Evolutionary conservation across 192 early-diverging fungal genomes (phyloP).

Genomic region (Podila minutissima): DNA sequence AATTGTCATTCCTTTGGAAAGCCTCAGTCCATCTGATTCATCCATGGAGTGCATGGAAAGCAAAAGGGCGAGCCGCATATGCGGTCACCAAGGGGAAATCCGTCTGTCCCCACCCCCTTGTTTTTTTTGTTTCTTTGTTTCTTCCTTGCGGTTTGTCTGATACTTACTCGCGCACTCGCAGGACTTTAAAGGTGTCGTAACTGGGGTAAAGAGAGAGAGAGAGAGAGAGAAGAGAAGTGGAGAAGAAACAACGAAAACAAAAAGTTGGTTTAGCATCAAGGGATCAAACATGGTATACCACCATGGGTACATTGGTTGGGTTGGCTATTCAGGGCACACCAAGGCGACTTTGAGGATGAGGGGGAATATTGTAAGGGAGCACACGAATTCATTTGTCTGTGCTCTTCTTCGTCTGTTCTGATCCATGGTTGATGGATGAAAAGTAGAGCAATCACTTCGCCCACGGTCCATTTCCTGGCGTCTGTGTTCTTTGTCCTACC

Average conservation of each 20-base stretch:
- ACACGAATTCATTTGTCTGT: no score
- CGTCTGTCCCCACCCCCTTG: background rate
- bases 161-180: conserved; percentile 47
- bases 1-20: no score
- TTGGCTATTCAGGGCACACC: background rate
- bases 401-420: no score
- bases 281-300: background rate
- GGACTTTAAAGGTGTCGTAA: conserved; percentile 47
- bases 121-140: conserved; percentile 5
- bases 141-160: background rate
- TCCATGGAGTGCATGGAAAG: no score
- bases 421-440: no score
- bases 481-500: conserved; percentile 20
- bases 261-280: background rate
- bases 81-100: background rate
- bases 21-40: no score
- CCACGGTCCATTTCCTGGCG: no score
- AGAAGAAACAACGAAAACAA: background rate
- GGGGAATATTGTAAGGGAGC: no score
- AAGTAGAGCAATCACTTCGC: no score
- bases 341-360: no score
- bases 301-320: conserved; percentile 1
- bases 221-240: background rate
- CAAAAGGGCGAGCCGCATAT: no score
- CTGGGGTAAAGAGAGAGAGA: conserved; percentile 4